Evolutionary conservation across 345 rosid genomes (phyloP), one percentile per base, ranked within the genome.

Genomic region (Fremontodendron californicum): DNA sequence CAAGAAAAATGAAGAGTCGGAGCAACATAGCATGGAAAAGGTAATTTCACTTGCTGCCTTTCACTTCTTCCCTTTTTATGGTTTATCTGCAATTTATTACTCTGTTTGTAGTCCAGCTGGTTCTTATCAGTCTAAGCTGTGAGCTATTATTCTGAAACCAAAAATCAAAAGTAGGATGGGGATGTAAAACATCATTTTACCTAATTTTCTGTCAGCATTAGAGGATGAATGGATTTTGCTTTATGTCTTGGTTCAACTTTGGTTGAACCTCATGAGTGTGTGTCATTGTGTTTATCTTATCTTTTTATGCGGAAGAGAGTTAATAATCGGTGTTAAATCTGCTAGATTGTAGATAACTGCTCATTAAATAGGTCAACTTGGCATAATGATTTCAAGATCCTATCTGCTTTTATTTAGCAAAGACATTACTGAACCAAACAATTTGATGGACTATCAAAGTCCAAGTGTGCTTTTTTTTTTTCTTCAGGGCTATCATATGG

Each of bases 101-200:
- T 19, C 62, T 27, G 16, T 27, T 54, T 25, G 62, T 49, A 9
- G 40, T 51, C 9, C 62, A 49, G 46, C 27, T 71, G 25, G 45
- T 71, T 71, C 62, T 25, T 48, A 27, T 70, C 13, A 19, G 54
- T 48, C n/a, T 70, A 7, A 70, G n/a, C 74, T 29, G 13, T 70
- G 11, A 29, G 57, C 12, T 15, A 27, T 15, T n/a, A 18, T 5
- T 29, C 6, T 27, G 60, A 6, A 66, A 66, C 71, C 4, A 19
- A 16, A 62, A 33, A 5, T 33, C 40, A 62, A 6, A 33, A 62
- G 2, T 0, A 9, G 67, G n/a, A n/a, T 35, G 16, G 1, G 10
- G 0, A 33, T 31, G 16, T 33, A 12, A 60, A 13, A 29, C 12
- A n/a, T 54, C 4, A 54, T 7, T 54, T 54, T 5, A 29, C 6